Conservation (phyloP, 768 basidiomycete species). For the Trametes cinnabarina region DNA sequence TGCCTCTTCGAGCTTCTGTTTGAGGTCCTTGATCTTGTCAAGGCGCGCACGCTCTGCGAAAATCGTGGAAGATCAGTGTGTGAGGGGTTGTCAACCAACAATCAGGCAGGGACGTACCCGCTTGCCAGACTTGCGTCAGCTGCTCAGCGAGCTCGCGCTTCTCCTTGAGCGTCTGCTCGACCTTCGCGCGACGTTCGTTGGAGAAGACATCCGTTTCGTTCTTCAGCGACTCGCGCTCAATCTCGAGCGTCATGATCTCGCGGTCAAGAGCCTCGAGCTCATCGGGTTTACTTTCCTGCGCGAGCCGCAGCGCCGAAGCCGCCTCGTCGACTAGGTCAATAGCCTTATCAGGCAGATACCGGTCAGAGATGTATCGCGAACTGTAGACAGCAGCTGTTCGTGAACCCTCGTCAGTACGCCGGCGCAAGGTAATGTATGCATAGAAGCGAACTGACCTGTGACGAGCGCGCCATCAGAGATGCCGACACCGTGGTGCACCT, state of each 20-base stretch:
- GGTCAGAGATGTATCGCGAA: conserved; percentile 82
- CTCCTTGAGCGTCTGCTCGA: conserved; percentile 58
- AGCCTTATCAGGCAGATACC: conserved; percentile 88
- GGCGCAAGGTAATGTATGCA: neutral
- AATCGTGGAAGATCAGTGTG: neutral
- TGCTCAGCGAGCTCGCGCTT: conserved; percentile 64
- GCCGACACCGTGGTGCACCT: conserved; percentile 92
- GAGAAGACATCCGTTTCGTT: conserved; percentile 86
- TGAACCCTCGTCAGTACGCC: neutral
- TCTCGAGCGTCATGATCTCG: conserved; percentile 82
- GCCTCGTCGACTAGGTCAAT: conserved; percentile 95
- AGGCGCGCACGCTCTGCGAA: conserved; percentile 61
- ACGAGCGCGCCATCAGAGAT: conserved; percentile 88
- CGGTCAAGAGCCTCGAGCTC: conserved; percentile 79
- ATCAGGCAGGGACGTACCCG: conserved; percentile 45
- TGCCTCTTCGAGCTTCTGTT: conserved; percentile 74
- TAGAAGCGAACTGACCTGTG: conserved; percentile 62
- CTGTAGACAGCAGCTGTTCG: conserved; percentile 76
- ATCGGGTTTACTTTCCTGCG: conserved; percentile 87
- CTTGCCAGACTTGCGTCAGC: conserved; percentile 69
- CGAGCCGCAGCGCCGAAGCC: conserved; percentile 78
- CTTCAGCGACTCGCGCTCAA: conserved; percentile 86
- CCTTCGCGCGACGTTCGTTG: conserved; percentile 64
- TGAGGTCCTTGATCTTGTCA: conserved; percentile 67
- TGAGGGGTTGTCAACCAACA: neutral